These are phyloP conservation scores for Cucumis hystrix DNA, from an alignment of 306 rosid species.

Conservation along the genomic window DNA sequence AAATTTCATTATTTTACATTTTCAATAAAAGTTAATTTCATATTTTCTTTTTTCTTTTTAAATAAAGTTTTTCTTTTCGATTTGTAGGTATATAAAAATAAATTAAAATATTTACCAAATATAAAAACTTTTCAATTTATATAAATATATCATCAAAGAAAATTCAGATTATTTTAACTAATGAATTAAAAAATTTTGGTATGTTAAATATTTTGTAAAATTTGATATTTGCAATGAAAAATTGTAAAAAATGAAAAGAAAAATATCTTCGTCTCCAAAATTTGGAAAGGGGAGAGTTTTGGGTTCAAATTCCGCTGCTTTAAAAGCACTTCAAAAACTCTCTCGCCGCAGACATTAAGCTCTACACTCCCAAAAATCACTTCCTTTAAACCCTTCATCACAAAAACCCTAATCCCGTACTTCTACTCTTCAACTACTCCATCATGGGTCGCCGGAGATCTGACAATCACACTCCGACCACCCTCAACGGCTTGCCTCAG, in stretches of 20 bases:
- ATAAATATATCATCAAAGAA: too few species aligned
- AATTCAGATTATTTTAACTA: too few species aligned
- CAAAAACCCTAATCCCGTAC: conserved; percentile 3
- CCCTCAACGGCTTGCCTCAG: conserved; percentile 10
- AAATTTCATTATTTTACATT: too few species aligned
- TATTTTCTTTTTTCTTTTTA: too few species aligned
- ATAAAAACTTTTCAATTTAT: too few species aligned
- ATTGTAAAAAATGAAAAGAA: not conserved
- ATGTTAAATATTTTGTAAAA: too few species aligned
- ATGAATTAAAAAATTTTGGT: too few species aligned
- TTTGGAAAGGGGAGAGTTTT: not conserved
- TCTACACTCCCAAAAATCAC: not conserved
- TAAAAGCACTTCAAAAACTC: not conserved
- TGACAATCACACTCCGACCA: conserved; percentile 13
- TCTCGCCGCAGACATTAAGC: not conserved
- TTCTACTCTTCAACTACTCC: not conserved
- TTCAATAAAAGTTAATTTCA: too few species aligned
- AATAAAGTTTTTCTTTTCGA: too few species aligned
- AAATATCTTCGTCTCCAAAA: not conserved
- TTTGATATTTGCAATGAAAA: too few species aligned
- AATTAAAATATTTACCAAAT: too few species aligned
- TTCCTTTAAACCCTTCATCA: not conserved
- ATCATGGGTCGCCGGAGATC: conserved; percentile 60
- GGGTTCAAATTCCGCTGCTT: not conserved
- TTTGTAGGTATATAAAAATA: too few species aligned